These are phyloP conservation scores for Cordyceps militaris DNA, from an alignment of 2,329 filamentous ascomycete genomes.

Conservation along the genomic window DNA sequence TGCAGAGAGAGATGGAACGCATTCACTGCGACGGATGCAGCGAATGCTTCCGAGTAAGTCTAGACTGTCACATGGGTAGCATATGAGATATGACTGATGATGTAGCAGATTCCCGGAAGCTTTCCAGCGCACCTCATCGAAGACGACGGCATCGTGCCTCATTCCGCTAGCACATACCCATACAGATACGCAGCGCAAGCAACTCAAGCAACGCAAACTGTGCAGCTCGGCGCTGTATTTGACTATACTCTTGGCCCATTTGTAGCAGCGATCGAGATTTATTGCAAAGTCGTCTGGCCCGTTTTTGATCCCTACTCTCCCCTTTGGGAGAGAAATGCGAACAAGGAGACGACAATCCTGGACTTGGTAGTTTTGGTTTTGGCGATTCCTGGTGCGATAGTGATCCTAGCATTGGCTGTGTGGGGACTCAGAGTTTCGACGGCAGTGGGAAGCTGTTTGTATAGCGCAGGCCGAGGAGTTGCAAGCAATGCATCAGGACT, in stretches of 20 bases:
- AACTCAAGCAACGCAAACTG: neutral
- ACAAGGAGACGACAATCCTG: conserved; percentile 18
- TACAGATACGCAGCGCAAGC: neutral
- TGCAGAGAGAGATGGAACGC: neutral
- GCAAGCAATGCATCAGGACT: conserved; percentile 16
- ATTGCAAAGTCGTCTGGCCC: conserved; percentile 31
- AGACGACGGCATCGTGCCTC: conserved; percentile 25
- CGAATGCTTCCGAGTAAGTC: neutral
- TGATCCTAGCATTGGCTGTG: conserved; percentile 19
- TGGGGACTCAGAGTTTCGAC: conserved; percentile 23
- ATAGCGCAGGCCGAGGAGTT: conserved; percentile 15
- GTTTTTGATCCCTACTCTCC: conserved; percentile 33
- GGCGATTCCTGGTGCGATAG: conserved; percentile 22
- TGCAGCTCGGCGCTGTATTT: neutral
- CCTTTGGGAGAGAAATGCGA: conserved; percentile 25
- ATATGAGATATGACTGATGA: neutral
- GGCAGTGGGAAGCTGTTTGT: conserved; percentile 16
- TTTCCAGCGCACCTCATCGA: conserved; percentile 22
- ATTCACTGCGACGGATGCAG: neutral
- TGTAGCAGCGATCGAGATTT: conserved; percentile 20
- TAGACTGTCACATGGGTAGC: too few species aligned
- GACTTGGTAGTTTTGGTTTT: conserved; percentile 19
- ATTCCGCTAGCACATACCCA: conserved; percentile 18
- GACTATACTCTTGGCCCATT: neutral
- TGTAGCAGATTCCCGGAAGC: conserved; percentile 20